Conservation (phyloP, 140 eudicot species). For the Ambrosia hybrid region DNA sequence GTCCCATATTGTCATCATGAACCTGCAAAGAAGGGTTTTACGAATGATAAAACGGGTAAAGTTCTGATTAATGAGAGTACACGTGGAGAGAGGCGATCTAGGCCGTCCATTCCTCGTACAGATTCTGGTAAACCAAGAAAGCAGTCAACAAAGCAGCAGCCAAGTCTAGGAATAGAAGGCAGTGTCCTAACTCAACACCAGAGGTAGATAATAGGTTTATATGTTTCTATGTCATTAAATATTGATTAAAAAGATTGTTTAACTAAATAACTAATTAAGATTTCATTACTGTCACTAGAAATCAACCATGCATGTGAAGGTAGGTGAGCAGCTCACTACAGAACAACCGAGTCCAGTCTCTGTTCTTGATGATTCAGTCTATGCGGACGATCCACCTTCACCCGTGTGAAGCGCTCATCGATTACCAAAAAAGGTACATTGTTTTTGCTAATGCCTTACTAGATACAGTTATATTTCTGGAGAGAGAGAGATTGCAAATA, state of each 20-base stretch:
- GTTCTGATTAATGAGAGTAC: constrained; percentile 33
- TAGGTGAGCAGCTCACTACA: constrained; percentile 42
- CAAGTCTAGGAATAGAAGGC: constrained; percentile 47
- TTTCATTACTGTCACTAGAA: constrained; percentile 36
- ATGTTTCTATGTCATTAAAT: background rate
- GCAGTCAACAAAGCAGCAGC: constrained; percentile 45
- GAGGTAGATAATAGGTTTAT: constrained; percentile 40
- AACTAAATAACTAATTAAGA: constrained; percentile 2
- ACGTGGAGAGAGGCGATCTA: constrained; percentile 50
- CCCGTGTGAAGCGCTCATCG: constrained; percentile 42
- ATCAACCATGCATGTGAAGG: constrained; percentile 30
- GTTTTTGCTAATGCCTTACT: background rate
- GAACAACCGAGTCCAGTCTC: constrained; percentile 88
- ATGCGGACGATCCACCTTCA: constrained; percentile 58
- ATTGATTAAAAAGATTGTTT: background rate
- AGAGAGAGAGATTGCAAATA: too few relatives aligned
- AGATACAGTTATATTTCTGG: too few relatives aligned
- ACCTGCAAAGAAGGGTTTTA: constrained; percentile 40
- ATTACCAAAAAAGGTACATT: constrained; percentile 46
- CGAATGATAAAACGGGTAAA: constrained; percentile 32
- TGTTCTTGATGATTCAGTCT: constrained; percentile 63
- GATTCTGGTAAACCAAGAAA: constrained; percentile 60
- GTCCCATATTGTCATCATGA: constrained; percentile 78
- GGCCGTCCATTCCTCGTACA: constrained; percentile 49
- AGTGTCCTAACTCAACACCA: constrained; percentile 32